Percentiles rank a stretch among this genome's conserved stretches.
These are phyloP conservation scores for Aspergillus pseudoviridinutans DNA, from an alignment of 2,329 filamentous ascomycete species.

Conservation along the genomic window DNA sequence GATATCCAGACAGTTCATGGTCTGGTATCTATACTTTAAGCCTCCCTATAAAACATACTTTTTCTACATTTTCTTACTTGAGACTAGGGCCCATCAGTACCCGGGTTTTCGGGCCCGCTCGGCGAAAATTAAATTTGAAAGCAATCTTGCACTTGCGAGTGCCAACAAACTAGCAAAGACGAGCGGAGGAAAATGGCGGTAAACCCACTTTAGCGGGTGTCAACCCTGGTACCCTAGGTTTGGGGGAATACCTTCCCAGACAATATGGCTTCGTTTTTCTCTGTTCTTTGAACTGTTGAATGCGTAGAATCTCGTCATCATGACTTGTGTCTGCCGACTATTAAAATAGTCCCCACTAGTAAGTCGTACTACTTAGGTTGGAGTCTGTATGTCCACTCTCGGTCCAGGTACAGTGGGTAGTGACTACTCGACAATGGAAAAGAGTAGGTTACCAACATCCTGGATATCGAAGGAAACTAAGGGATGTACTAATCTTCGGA, in stretches of 20 bases:
- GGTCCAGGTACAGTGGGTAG: too few relatives aligned
- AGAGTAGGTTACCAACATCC: background rate
- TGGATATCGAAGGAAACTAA: background rate
- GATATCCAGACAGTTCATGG: background rate
- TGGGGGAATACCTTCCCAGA: background rate
- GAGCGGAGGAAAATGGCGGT: background rate
- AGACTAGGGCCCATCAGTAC: background rate
- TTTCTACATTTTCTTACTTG: background rate
- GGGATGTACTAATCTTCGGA: background rate
- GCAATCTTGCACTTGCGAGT: background rate
- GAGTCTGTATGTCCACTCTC: background rate
- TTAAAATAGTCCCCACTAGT: background rate
- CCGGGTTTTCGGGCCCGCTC: background rate
- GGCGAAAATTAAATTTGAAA: background rate
- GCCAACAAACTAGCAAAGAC: background rate
- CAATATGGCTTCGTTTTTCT: background rate
- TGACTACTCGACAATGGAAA: background rate
- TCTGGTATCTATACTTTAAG: background rate
- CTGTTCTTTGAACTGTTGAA: background rate
- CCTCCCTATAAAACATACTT: background rate
- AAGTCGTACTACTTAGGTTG: background rate
- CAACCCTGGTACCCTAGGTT: background rate
- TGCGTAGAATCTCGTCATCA: background rate
- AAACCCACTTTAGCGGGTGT: background rate
- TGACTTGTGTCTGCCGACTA: background rate